These are phyloP conservation scores for Bretschneidera sinensis DNA, from an alignment of 345 rosid species.

Conservation along the genomic window DNA sequence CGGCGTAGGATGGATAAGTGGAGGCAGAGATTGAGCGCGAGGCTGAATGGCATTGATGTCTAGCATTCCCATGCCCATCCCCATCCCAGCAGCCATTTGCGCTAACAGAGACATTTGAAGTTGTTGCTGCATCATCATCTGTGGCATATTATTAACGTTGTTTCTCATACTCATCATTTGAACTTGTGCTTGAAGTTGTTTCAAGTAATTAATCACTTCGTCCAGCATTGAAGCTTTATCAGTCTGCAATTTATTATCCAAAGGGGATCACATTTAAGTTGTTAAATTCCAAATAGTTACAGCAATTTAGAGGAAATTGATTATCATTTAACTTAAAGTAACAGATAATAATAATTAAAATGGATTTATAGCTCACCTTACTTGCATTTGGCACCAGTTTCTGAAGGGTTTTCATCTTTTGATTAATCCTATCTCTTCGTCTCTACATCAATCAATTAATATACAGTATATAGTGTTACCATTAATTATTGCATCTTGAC, in stretches of 20 bases:
- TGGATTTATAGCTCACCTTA: conserved; percentile 31
- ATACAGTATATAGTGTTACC: too few species aligned
- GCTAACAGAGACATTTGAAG: conserved; percentile 58
- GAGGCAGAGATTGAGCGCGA: conserved; percentile 13
- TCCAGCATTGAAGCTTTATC: conserved; percentile 63
- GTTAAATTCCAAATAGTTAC: too few species aligned
- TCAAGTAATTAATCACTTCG: conserved; percentile 55
- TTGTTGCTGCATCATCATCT: conserved; percentile 47
- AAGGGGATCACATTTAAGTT: too few species aligned
- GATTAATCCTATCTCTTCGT: conserved; percentile 65
- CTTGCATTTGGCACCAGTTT: conserved; percentile 65
- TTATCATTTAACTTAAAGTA: too few species aligned
- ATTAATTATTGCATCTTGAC: too few species aligned
- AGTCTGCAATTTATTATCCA: conserved; percentile 27
- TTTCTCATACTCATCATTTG: conserved; percentile 36
- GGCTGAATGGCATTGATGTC: background rate
- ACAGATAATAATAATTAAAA: too few species aligned
- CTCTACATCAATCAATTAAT: conserved; percentile 23
- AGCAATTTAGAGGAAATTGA: too few species aligned
- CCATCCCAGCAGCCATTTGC: conserved; percentile 28
- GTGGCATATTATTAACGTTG: conserved; percentile 35
- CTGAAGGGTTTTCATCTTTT: conserved; percentile 73
- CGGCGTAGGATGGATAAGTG: conserved; percentile 24
- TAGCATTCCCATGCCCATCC: conserved; percentile 40
- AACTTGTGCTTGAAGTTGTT: conserved; percentile 52